A percentile compares a stretch with the other conserved stretches of the same genome.
These are phyloP conservation scores for Verticillium klebahnii DNA, from an alignment of 2,329 filamentous ascomycete species.

Conservation along the genomic window DNA sequence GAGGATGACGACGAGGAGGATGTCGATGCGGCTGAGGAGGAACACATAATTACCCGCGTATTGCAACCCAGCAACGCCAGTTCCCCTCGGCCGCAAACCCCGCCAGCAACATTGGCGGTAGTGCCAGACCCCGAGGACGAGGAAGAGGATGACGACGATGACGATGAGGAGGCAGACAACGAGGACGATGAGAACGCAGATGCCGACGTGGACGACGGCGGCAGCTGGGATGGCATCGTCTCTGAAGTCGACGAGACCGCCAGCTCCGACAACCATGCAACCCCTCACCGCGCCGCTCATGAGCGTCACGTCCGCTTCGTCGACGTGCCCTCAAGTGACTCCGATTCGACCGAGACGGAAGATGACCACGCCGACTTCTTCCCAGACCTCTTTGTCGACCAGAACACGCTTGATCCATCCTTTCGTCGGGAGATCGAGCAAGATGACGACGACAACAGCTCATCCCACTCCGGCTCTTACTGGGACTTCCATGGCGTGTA, in stretches of 20 bases:
- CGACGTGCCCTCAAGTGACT: conserved; percentile 62
- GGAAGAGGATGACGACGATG: conserved; percentile 30
- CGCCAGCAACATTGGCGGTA: not conserved
- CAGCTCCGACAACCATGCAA: conserved; percentile 34
- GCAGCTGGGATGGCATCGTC: conserved; percentile 53
- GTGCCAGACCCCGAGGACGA: conserved; percentile 34
- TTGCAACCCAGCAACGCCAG: conserved; percentile 29
- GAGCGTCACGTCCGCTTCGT: conserved; percentile 72
- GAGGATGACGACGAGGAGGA: conserved; percentile 75
- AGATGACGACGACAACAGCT: conserved; percentile 51
- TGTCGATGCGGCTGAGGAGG: conserved; percentile 74
- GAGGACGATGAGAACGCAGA: conserved; percentile 32
- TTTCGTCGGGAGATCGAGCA: conserved; percentile 71
- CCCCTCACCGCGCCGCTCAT: conserved; percentile 20
- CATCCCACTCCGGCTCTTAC: conserved; percentile 53
- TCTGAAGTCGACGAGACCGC: conserved; percentile 40
- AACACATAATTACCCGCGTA: conserved; percentile 57
- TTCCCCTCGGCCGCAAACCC: conserved; percentile 47
- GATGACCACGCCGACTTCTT: conserved; percentile 63
- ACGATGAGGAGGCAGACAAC: conserved; percentile 31
- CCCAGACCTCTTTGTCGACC: conserved; percentile 73
- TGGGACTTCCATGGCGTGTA: conserved; percentile 58
- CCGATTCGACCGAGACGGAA: conserved; percentile 59
- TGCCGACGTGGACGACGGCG: conserved; percentile 34
- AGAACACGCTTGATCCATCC: conserved; percentile 66